These are phyloP conservation scores for Megacollybia marginata DNA, from an alignment of 768 basidiomycete species.

Conservation along the genomic window DNA sequence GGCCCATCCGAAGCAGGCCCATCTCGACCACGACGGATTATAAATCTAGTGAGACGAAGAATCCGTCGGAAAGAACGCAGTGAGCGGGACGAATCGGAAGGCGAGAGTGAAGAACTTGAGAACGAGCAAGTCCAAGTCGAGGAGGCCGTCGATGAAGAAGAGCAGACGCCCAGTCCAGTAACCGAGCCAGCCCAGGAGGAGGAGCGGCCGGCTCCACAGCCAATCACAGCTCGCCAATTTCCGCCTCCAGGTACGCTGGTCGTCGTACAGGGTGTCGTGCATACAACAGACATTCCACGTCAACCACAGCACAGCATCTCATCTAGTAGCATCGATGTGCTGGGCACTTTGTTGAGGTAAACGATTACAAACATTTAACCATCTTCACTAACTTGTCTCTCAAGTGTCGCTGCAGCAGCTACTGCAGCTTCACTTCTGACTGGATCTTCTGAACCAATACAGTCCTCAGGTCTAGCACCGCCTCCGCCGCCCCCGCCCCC, in stretches of 20 bases:
- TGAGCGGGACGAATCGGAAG: too few relatives aligned
- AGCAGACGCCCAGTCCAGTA: too few relatives aligned
- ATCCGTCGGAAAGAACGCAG: too few relatives aligned
- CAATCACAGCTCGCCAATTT: slow-evolving; percentile 10
- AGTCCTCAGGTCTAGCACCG: slow-evolving; percentile 46
- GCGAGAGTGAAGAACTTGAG: too few relatives aligned
- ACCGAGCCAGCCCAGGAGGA: too few relatives aligned
- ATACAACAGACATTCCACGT: slow-evolving; percentile 61
- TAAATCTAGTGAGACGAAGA: too few relatives aligned
- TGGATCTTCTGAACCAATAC: slow-evolving; percentile 59
- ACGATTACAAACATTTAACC: slow-evolving; percentile 11
- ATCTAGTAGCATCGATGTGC: slow-evolving; percentile 72
- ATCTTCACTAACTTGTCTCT: slow-evolving; percentile 1
- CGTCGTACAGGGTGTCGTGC: slow-evolving; percentile 78
- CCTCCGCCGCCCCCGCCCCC: neutral
- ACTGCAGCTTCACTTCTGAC: slow-evolving; percentile 81
- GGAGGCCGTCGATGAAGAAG: too few relatives aligned
- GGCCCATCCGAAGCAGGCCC: too few relatives aligned
- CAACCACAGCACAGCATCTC: slow-evolving; percentile 35
- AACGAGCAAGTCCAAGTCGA: too few relatives aligned
- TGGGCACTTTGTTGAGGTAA: slow-evolving; percentile 78
- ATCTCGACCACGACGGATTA: too few relatives aligned
- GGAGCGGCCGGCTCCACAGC: too few relatives aligned
- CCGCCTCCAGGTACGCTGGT: slow-evolving; percentile 59
- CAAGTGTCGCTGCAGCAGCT: slow-evolving; percentile 85